phyloP scores from a whole-genome alignment of 148 eudicot species.

The Fagopyrum esculentum region DNA sequence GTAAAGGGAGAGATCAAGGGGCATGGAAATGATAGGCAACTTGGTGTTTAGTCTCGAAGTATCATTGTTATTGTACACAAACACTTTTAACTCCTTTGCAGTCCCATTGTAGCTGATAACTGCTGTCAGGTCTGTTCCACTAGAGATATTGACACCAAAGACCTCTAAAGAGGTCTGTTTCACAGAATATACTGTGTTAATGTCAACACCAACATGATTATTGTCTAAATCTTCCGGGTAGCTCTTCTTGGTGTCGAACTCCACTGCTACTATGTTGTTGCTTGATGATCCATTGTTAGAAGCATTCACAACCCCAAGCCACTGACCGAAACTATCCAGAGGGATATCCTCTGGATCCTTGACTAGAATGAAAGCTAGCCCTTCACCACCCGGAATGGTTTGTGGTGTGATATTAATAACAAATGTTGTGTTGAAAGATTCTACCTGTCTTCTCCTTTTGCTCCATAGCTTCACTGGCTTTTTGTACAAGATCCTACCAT shows the following conservation, averaged over 20 bases:
- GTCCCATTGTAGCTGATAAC: slow-evolving; percentile 22
- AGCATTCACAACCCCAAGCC: slow-evolving; percentile 43
- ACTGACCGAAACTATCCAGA: slow-evolving; percentile 41
- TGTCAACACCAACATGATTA: slow-evolving; percentile 35
- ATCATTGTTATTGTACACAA: slow-evolving; percentile 17
- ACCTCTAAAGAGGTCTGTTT: slow-evolving; percentile 15
- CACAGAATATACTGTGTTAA: slow-evolving; percentile 24
- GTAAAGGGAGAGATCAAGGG: slow-evolving; percentile 20
- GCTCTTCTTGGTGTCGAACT: slow-evolving; percentile 41
- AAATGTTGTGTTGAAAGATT: slow-evolving; percentile 32
- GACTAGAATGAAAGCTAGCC: slow-evolving; percentile 50
- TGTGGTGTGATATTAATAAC: slow-evolving; percentile 18
- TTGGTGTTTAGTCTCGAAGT: neutral
- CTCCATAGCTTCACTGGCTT: slow-evolving; percentile 16
- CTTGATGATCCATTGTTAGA: slow-evolving; percentile 18
- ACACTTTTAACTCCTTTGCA: slow-evolving; percentile 16
- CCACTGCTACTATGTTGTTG: slow-evolving; percentile 23
- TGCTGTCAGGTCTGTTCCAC: slow-evolving; percentile 16
- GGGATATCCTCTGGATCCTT: slow-evolving; percentile 33
- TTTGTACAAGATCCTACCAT: slow-evolving; percentile 21
- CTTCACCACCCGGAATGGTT: slow-evolving; percentile 42
- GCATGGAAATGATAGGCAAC: slow-evolving; percentile 18
- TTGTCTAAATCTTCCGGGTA: slow-evolving; percentile 23
- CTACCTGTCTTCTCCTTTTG: slow-evolving; percentile 9
- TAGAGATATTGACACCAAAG: slow-evolving; percentile 22